Evolutionary conservation across 1,284 basidiomycete species (phyloP), one percentile per base, ranked within the genome.

Genomic region (Takashimella koratensis): DNA sequence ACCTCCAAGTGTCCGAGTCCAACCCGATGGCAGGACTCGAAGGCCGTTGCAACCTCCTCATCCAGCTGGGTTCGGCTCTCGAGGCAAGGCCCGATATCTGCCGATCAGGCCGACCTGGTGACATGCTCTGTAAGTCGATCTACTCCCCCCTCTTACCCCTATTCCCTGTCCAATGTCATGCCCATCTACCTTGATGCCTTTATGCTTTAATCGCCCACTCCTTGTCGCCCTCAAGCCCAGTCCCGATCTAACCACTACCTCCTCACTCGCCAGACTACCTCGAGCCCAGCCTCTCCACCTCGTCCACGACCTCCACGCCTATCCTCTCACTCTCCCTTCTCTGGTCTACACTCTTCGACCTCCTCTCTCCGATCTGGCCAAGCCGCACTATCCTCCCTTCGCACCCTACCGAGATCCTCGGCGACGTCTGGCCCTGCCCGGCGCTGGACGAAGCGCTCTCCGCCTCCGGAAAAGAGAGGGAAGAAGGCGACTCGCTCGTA

Each of bases 21-120:
- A 98, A 98, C 70, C 88, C 89, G 0, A 90, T 98, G 85, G 85
- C 88, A 13, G 94, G 93, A 4, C 81, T 97, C 19, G 86, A 92
- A 61, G 94, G 95, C 1, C 84, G 95, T 23, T 80, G 89, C 0
- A 80, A 83, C 2, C 81, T 98, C 1, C 81, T 96, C 19, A 78
- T 81, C 57, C 86, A 84, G 60, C 82, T 96, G 23, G 82, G 83
- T 47, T 77, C 78, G 23, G 90, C 91, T 0, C 82, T 96, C 56
- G 78, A 79, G 21, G 71, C 79, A 2, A 84, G 80, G 61, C 79
- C 84, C 2, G 72, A 82, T 24, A 86, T 86, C 70, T 93, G 49
- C 91, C 65, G 60, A 56, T 23, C 53, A 6, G 87, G 89, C 3
- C 79, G 92, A 56, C 90, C 91, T 0, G 91, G 91, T 2, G 86